These are phyloP conservation scores for Inga oerstediana DNA, from an alignment of 306 rosid genomes.

Conservation along the genomic window DNA sequence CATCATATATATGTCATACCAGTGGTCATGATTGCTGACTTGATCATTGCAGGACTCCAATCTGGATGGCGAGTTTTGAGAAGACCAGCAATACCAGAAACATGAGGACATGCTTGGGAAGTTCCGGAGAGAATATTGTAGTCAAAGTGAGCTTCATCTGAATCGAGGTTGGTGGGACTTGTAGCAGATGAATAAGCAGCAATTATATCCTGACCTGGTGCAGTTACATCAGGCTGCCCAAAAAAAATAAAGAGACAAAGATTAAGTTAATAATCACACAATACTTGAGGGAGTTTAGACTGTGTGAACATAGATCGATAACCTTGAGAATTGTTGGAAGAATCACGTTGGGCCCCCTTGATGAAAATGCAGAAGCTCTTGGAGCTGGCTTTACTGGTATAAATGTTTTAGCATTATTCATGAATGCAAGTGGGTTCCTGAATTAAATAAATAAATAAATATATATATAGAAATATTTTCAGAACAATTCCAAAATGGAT, in stretches of 20 bases:
- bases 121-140: background rate
- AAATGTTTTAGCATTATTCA: conserved; percentile 40
- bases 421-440: conserved; percentile 43
- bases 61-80: too few species aligned
- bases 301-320: background rate
- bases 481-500: background rate
- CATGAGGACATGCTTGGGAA: background rate
- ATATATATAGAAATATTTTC: background rate
- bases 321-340: conserved; percentile 58
- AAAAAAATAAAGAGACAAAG: too few species aligned
- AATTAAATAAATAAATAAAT: background rate
- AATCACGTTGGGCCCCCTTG: conserved; percentile 36
- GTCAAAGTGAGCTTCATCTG: background rate
- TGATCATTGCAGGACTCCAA: background rate
- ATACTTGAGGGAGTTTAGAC: too few species aligned
- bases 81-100: background rate
- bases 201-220: background rate
- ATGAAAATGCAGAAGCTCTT: conserved; percentile 58
- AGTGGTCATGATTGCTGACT: conserved; percentile 1
- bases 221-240: background rate
- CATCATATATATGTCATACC: background rate
- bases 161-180: too few species aligned
- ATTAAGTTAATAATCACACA: too few species aligned
- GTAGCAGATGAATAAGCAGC: background rate
- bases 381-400: conserved; percentile 52